Conservation (phyloP, 176 grass and related monocot species). For the Thalia dealbata region DNA sequence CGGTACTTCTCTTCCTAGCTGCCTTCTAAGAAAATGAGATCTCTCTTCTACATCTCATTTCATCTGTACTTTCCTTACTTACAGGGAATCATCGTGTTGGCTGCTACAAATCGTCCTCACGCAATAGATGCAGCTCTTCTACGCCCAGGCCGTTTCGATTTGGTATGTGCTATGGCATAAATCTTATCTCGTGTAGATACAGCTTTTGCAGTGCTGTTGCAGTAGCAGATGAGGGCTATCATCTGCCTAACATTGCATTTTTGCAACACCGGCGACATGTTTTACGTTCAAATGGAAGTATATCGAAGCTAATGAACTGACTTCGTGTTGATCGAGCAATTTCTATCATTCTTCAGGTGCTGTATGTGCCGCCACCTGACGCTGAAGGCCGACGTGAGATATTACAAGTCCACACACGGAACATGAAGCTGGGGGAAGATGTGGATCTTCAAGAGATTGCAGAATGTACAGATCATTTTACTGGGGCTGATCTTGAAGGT, state of each 20-base stretch:
- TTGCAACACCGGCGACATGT: background rate
- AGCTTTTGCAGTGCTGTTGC: background rate
- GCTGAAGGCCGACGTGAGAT: slow-evolving; percentile 57
- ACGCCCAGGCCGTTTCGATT: slow-evolving; percentile 71
- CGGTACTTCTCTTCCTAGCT: slow-evolving; percentile 25
- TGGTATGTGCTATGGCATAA: slow-evolving; percentile 20
- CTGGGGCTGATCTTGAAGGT: slow-evolving; percentile 68
- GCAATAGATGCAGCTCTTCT: slow-evolving; percentile 85
- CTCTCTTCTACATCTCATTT: slow-evolving; percentile 4
- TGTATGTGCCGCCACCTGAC: slow-evolving; percentile 68
- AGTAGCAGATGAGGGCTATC: background rate
- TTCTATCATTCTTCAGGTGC: slow-evolving; percentile 47
- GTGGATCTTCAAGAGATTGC: slow-evolving; percentile 52
- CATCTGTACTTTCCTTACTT: slow-evolving; percentile 1
- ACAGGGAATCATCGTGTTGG: slow-evolving; percentile 83
- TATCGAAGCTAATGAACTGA: background rate
- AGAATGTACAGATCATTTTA: slow-evolving; percentile 52
- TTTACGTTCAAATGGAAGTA: too few relatives aligned
- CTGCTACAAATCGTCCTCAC: slow-evolving; percentile 68
- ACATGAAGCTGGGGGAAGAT: slow-evolving; percentile 66
- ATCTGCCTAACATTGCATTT: background rate
- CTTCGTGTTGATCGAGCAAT: slow-evolving; percentile 4
- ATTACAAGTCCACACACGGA: slow-evolving; percentile 56
- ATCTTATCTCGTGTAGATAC: background rate
- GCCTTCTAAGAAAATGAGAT: background rate